Percentiles rank a stretch among this genome's conserved stretches.
These are phyloP conservation scores for Colletotrichum liriopes DNA, from an alignment of 2,329 filamentous ascomycete genomes.

Conservation along the genomic window DNA sequence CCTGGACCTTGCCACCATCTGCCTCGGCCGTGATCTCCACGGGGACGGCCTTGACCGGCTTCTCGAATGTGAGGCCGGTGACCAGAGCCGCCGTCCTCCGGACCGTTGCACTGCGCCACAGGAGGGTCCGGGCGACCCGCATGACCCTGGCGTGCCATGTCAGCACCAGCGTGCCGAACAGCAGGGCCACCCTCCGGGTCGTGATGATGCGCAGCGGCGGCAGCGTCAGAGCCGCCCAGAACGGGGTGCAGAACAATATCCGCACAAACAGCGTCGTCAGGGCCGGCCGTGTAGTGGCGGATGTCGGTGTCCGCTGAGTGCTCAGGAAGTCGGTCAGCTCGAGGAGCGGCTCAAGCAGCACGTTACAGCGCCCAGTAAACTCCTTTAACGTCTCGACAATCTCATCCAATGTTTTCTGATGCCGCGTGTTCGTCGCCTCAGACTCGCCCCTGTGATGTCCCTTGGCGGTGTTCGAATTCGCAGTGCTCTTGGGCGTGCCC, in stretches of 20 bases:
- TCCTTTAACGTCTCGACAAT: constrained; percentile 95
- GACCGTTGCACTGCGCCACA: constrained; percentile 89
- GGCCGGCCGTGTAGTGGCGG: constrained; percentile 90
- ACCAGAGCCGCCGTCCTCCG: constrained; percentile 79
- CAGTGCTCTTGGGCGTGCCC: constrained; percentile 41
- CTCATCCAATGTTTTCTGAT: constrained; percentile 96
- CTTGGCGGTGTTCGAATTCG: constrained; percentile 46
- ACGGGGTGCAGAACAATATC: constrained; percentile 87
- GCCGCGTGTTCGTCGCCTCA: constrained; percentile 77
- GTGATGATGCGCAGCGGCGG: constrained; percentile 90
- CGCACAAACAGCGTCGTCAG: constrained; percentile 91
- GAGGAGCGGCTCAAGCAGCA: constrained; percentile 89
- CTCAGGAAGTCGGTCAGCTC: constrained; percentile 94
- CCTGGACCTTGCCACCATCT: constrained; percentile 44
- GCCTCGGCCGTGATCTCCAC: constrained; percentile 29
- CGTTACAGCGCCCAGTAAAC: constrained; percentile 92
- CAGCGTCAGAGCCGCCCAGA: constrained; percentile 88
- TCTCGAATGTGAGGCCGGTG: constrained; percentile 84
- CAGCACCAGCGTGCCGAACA: constrained; percentile 86
- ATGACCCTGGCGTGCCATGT: constrained; percentile 95
- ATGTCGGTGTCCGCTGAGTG: constrained; percentile 90
- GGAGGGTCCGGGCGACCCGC: constrained; percentile 85
- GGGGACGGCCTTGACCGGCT: constrained; percentile 55
- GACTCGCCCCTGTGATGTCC: constrained; percentile 64
- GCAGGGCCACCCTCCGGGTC: constrained; percentile 85